Conservation (phyloP, 2,329 filamentous ascomycete genomes). For the Nannizzia gypsea region DNA sequence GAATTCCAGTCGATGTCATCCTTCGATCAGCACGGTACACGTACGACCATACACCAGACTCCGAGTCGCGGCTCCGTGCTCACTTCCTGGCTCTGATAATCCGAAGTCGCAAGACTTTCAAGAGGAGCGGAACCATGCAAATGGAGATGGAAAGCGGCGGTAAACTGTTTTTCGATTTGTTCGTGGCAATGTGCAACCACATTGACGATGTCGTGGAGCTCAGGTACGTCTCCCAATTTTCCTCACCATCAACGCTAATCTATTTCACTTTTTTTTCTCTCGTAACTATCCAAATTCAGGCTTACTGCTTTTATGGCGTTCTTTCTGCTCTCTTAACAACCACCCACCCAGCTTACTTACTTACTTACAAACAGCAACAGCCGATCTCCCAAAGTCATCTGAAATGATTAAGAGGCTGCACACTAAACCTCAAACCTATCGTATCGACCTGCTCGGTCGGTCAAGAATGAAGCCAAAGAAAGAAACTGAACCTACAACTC, state of each 20-base stretch:
- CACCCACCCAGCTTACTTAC: background rate
- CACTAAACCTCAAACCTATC: constrained; percentile 19
- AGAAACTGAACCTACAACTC: constrained; percentile 8
- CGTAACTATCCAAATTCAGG: constrained; percentile 2
- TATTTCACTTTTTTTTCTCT: constrained; percentile 9
- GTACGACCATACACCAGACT: constrained; percentile 88
- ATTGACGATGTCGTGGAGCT: constrained; percentile 90
- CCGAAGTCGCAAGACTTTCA: constrained; percentile 92
- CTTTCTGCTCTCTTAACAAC: background rate
- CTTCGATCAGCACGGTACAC: constrained; percentile 87
- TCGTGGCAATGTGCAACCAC: constrained; percentile 96
- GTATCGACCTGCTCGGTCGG: constrained; percentile 4
- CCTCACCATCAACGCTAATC: constrained; percentile 12
- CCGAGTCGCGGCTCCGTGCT: constrained; percentile 82
- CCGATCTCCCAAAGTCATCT: constrained; percentile 44
- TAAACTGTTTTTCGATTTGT: constrained; percentile 96
- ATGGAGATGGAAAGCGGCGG: constrained; percentile 92
- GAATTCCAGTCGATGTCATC: constrained; percentile 84
- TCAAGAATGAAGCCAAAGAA: background rate
- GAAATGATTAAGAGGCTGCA: constrained; percentile 22
- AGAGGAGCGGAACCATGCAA: constrained; percentile 97
- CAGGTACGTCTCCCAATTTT: constrained; percentile 46
- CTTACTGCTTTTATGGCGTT: constrained; percentile 14
- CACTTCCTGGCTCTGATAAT: constrained; percentile 97
- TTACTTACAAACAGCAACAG: constrained; percentile 32